phyloP scores from a whole-genome alignment of 2,329 filamentous ascomycete species.

The Fusarium pseudonygamai region DNA sequence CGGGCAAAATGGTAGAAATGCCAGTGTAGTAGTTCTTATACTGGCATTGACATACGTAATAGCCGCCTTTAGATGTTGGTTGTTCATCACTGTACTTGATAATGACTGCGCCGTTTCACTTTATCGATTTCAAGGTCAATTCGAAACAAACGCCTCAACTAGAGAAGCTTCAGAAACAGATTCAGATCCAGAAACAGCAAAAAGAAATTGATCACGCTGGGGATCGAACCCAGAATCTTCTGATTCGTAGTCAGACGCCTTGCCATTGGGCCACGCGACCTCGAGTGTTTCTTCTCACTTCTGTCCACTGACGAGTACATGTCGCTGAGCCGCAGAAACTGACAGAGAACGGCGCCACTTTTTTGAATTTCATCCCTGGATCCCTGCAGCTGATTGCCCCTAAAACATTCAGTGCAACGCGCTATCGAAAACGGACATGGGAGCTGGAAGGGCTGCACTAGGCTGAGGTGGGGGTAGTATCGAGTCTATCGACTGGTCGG shows the following conservation, averaged over 20 bases:
- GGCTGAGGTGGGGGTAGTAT: constrained; percentile 37
- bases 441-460: constrained; percentile 30
- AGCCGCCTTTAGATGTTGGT: accelerated
- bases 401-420: constrained; percentile 36
- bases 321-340: accelerated
- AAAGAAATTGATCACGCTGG: constrained; percentile 32
- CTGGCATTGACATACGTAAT: background rate
- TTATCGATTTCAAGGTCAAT: background rate
- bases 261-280: constrained; percentile 39
- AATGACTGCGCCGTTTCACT: too few relatives aligned
- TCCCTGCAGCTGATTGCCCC: constrained; percentile 37
- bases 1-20: background rate
- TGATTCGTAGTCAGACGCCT: constrained; percentile 45
- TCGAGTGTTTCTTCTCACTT: background rate
- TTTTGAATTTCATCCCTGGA: background rate
- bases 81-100: background rate
- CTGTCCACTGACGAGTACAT: background rate
- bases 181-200: background rate
- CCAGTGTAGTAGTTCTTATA: background rate
- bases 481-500: constrained; percentile 26
- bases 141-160: background rate
- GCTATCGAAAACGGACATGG: constrained; percentile 23
- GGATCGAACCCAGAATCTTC: constrained; percentile 44
- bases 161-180: background rate
- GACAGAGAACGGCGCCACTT: background rate